Percentiles rank a stretch among this genome's conserved stretches.
phyloP scores from a whole-genome alignment of 1,284 basidiomycete genomes.

The Ustilago hordei region DNA sequence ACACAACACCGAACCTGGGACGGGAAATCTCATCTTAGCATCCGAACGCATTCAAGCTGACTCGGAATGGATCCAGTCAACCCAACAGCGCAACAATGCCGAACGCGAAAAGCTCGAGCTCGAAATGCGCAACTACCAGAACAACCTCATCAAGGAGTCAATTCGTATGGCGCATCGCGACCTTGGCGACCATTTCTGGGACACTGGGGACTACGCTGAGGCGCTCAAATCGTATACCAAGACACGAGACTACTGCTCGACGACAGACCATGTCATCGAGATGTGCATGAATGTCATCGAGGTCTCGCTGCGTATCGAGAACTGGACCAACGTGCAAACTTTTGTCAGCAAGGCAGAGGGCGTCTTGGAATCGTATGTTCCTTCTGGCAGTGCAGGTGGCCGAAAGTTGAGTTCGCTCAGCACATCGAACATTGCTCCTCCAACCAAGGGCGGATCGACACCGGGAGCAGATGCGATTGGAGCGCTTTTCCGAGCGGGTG shows the following conservation, averaged over 20 bases:
- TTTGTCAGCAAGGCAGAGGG: constrained; percentile 92
- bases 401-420: constrained; percentile 42
- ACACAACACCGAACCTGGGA: constrained; percentile 46
- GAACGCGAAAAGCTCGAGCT: constrained; percentile 83
- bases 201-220: constrained; percentile 77
- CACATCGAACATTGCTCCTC: constrained; percentile 35
- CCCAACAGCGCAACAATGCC: constrained; percentile 74
- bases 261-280: constrained; percentile 84
- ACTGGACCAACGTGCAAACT: constrained; percentile 83
- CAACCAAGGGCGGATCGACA: constrained; percentile 46
- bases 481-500: constrained; percentile 66
- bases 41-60: constrained; percentile 45
- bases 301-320: constrained; percentile 83
- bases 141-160: constrained; percentile 94
- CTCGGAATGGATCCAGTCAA: constrained; percentile 78
- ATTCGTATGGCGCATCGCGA: constrained; percentile 89
- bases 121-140: constrained; percentile 87
- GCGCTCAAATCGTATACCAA: constrained; percentile 84
- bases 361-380: constrained; percentile 78
- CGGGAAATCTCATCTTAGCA: constrained; percentile 27
- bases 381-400: constrained; percentile 71
- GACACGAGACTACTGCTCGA: constrained; percentile 85
- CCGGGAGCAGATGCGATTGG: constrained; percentile 63
- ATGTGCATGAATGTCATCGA: constrained; percentile 72
- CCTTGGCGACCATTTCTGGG: constrained; percentile 80